A percentile compares a stretch with the other conserved stretches of the same genome.
Conservation (phyloP, 495 filamentous ascomycete species). For the Penicillium argentinense region DNA sequence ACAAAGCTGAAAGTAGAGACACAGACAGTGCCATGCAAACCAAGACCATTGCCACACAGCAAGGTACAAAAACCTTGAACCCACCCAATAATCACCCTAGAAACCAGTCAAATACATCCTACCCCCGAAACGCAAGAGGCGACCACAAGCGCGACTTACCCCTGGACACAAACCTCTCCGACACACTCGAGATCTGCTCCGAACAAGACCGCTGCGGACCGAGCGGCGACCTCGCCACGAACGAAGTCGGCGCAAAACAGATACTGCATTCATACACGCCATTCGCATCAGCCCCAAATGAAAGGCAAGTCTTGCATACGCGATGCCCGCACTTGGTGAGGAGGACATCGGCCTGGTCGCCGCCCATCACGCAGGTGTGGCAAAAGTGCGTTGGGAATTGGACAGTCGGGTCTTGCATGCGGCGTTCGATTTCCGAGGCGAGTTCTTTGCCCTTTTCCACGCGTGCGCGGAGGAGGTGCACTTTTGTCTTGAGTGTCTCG, state of each 20-base stretch:
- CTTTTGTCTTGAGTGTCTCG: constrained; percentile 4
- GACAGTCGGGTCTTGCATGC: constrained; percentile 12
- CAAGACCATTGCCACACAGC: neutral
- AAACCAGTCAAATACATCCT: neutral
- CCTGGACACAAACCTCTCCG: neutral
- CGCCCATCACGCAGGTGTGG: constrained; percentile 25
- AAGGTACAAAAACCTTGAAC: neutral
- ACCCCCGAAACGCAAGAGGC: neutral
- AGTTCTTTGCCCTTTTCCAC: constrained; percentile 33
- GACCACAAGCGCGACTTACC: neutral
- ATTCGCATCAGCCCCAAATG: constrained; percentile 12
- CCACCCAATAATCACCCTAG: neutral
- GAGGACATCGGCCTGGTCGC: constrained; percentile 15
- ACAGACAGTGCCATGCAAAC: too few species aligned
- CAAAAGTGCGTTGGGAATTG: constrained; percentile 28
- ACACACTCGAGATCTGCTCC: constrained; percentile 7
- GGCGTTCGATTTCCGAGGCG: constrained; percentile 24
- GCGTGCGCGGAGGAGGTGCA: constrained; percentile 21
- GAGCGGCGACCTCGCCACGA: constrained; percentile 16
- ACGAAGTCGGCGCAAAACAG: constrained; percentile 18
- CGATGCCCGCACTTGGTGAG: constrained; percentile 27
- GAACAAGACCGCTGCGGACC: neutral
- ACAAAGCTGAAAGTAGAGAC: neutral
- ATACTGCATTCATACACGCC: constrained; percentile 26
- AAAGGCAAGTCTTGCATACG: constrained; percentile 27